Evolutionary conservation across 208 protist species (phyloP), one percentile per base, ranked within the genome.

Genomic region (Trypanosoma vivax): DNA sequence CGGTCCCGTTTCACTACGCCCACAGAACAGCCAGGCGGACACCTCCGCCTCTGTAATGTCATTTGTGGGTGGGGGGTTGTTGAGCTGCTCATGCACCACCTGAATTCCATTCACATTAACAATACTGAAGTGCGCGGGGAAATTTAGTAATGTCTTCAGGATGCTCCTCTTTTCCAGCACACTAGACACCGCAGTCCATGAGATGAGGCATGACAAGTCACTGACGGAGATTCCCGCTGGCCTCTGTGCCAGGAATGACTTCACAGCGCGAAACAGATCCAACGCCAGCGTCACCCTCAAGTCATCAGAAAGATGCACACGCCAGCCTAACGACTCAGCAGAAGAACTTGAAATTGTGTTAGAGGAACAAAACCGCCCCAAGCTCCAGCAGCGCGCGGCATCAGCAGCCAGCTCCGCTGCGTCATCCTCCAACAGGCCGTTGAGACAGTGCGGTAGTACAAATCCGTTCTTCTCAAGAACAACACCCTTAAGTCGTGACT

Each of bases 41-140:
- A 40, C 52, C 28, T 52, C 60, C 13, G 48, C 51, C 1, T 18
- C 6, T 3, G 25, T 53, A 55, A 50, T 23, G n/a, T 25, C 18
- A 28, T 7, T 24, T 11, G 30, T 50, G 14, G 10, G 25, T 34
- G 18, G 6, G 7, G 14, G 4, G 35, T 24, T 7, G n/a, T 38
- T 11, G 10, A 49, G 24, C 14, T 64, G 57, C 21, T 27, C 49
- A n/a, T 64, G 50, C 7, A 30, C 60, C 1, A 60, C 30, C 3
- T 37, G 1, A 3, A 50, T 19, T 7, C 29, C 51, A 11, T 67
- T 16, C 1, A 60, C 60, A 35, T 6, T 45, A 5, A n/a, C 0
- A 9, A 67, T 39, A 25, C 19, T 21, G 55, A 67, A 67, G 19
- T 60, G 27, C 24, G 31, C 45, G 24, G 60, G 46, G 28, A 67